A percentile compares a stretch with the other conserved stretches of the same genome.
Evolutionary conservation across 176 grass and related monocot species (phyloP).

Genomic region (Zoysia japonica): DNA sequence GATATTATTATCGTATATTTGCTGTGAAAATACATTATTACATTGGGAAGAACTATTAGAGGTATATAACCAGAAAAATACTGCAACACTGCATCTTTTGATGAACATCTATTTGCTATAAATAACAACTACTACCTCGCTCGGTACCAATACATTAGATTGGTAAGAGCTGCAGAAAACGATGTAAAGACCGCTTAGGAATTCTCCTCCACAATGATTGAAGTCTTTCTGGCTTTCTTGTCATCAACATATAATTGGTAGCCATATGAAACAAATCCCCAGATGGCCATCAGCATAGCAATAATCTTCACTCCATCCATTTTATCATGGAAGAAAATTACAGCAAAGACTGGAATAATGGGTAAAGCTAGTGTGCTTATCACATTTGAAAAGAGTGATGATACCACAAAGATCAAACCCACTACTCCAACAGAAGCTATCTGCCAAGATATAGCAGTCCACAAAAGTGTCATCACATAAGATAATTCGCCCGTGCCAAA

Average conservation of each 20-base stretch:
- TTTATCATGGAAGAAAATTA: slow-evolving; percentile 89
- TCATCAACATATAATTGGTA: slow-evolving; percentile 85
- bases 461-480: slow-evolving; percentile 75
- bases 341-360: slow-evolving; percentile 72
- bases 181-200: slow-evolving; percentile 7
- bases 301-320: slow-evolving; percentile 85
- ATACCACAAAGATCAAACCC: slow-evolving; percentile 85
- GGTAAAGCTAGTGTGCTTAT: slow-evolving; percentile 85
- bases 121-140: slow-evolving; percentile 32
- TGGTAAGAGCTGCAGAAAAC: slow-evolving; percentile 29
- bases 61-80: slow-evolving; percentile 36
- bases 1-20: slow-evolving; percentile 23
- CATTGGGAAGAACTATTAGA: slow-evolving; percentile 21
- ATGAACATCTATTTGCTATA: slow-evolving; percentile 14
- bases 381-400: slow-evolving; percentile 92
- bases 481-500: slow-evolving; percentile 69
- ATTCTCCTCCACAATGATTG: slow-evolving; percentile 45
- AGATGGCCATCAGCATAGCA: slow-evolving; percentile 76
- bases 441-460: slow-evolving; percentile 87
- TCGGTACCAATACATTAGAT: slow-evolving; percentile 41
- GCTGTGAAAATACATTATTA: slow-evolving; percentile 18
- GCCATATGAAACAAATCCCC: slow-evolving; percentile 84
- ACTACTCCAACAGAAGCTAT: slow-evolving; percentile 76
- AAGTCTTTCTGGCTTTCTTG: slow-evolving; percentile 55
- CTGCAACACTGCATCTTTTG: slow-evolving; percentile 6